These are phyloP conservation scores for Candida berthetii DNA, from an alignment of 805 yeast species.

Conservation along the genomic window DNA sequence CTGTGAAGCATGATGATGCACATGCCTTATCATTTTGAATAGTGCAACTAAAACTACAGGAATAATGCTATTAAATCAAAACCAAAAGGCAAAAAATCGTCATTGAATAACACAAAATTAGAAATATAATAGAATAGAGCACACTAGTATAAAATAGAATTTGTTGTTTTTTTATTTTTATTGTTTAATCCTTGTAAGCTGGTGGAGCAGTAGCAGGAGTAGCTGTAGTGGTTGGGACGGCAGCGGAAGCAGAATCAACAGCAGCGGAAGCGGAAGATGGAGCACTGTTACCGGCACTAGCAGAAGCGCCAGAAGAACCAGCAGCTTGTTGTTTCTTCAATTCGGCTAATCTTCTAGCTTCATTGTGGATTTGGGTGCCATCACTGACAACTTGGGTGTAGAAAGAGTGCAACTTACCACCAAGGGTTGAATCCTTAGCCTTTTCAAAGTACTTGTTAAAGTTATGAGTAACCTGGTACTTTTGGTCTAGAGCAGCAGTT, in stretches of 20 bases:
- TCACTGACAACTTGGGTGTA: slow-evolving; percentile 51
- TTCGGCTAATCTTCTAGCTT: slow-evolving; percentile 66
- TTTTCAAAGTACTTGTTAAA: slow-evolving; percentile 27
- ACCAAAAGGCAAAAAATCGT: too few species aligned
- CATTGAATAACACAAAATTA: too few species aligned
- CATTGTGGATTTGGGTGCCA: slow-evolving; percentile 60
- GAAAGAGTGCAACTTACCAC: slow-evolving; percentile 54
- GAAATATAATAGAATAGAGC: too few species aligned
- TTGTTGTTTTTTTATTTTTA: not conserved
- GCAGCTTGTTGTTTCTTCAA: slow-evolving; percentile 32
- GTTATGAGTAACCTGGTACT: slow-evolving; percentile 32
- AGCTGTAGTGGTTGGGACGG: too few species aligned
- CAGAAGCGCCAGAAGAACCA: not conserved
- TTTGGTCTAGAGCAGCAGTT: slow-evolving; percentile 32
- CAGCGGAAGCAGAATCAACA: too few species aligned
- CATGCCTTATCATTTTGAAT: not conserved
- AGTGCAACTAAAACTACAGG: too few species aligned
- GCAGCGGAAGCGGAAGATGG: too few species aligned
- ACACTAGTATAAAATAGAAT: not conserved
- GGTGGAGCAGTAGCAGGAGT: not conserved
- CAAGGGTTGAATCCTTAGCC: slow-evolving; percentile 34
- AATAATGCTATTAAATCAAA: too few species aligned
- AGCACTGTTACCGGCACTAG: too few species aligned
- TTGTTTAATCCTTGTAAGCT: not conserved
- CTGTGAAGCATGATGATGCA: slow-evolving; percentile 1